Conservation (phyloP, 306 rosid species). For the Echinosophora koreensis region DNA sequence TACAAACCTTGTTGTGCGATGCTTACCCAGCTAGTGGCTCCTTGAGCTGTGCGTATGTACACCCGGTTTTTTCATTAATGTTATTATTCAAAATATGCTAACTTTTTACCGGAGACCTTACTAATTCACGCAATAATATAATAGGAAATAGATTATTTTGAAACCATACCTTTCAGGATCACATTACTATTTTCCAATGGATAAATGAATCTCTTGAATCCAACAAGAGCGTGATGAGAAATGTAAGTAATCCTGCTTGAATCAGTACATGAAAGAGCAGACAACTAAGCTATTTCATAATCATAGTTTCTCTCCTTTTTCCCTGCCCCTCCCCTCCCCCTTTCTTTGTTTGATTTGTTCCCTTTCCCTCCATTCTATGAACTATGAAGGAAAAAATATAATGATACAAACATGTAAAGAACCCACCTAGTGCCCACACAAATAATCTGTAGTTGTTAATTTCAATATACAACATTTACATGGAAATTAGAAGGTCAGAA, state of each 20-base stretch:
- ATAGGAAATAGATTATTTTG: neutral
- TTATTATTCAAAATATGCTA: no score
- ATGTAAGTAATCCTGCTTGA: constrained; percentile 37
- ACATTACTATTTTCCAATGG: constrained; percentile 16
- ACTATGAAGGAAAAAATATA: constrained; percentile 57
- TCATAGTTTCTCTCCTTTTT: constrained; percentile 13
- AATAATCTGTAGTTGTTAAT: constrained; percentile 61
- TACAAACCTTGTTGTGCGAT: no score
- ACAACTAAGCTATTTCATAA: constrained; percentile 39
- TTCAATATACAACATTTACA: constrained; percentile 90
- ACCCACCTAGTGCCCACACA: constrained; percentile 65
- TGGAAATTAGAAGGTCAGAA: constrained; percentile 57
- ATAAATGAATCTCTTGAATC: constrained; percentile 36
- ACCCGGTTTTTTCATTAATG: no score
- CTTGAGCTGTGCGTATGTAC: no score
- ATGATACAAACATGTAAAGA: constrained; percentile 65
- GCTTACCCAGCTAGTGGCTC: no score
- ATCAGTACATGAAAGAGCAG: constrained; percentile 34
- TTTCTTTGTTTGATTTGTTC: constrained; percentile 24
- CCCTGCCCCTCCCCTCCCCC: neutral
- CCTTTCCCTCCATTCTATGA: constrained; percentile 47
- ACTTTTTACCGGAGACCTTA: no score
- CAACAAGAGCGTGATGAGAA: constrained; percentile 21
- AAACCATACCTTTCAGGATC: neutral
- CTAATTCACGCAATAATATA: neutral